Evolutionary conservation across 139 green algal genomes (phyloP).

Genomic region (Chlorella ohadii): DNA sequence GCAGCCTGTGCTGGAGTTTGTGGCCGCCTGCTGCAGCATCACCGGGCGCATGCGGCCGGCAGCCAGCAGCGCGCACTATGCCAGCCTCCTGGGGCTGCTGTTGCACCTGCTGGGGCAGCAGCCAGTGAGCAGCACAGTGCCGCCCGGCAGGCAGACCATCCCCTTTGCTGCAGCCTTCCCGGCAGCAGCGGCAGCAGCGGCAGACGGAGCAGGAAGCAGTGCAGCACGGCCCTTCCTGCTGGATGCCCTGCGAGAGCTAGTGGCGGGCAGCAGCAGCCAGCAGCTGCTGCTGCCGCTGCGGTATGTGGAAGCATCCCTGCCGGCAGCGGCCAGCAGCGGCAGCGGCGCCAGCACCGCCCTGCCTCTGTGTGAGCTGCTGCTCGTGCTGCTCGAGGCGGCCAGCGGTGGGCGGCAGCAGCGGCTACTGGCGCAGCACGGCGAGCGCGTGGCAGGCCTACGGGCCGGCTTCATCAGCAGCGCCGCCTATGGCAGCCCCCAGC

Average conservation of each 20-base stretch:
- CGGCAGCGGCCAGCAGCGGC: background rate
- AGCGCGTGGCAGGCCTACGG: constrained; percentile 14
- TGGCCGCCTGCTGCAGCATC: constrained; percentile 10
- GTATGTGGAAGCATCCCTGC: constrained; percentile 22
- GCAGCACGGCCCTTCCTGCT: background rate
- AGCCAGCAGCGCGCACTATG: constrained; percentile 20
- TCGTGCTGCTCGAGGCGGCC: constrained; percentile 34
- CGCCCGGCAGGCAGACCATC: constrained; percentile 8
- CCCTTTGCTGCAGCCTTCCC: constrained; percentile 43
- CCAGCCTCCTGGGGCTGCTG: constrained; percentile 30
- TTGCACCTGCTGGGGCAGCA: constrained; percentile 15
- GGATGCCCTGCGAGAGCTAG: constrained; percentile 14
- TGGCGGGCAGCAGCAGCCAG: constrained; percentile 40
- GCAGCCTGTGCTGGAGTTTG: background rate
- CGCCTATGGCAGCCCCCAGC: background rate
- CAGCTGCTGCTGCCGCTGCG: constrained; percentile 37
- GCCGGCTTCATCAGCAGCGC: background rate
- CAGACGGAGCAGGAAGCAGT: background rate
- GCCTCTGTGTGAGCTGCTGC: constrained; percentile 34
- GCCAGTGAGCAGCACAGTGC: background rate
- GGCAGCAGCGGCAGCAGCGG: background rate
- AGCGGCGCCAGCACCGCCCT: background rate
- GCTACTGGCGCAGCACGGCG: constrained; percentile 18
- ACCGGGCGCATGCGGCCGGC: constrained; percentile 24
- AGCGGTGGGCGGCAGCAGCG: constrained; percentile 11